Evolutionary conservation across 2,329 filamentous ascomycete species (phyloP).

Genomic region (Sclerotinia spermophila): DNA sequence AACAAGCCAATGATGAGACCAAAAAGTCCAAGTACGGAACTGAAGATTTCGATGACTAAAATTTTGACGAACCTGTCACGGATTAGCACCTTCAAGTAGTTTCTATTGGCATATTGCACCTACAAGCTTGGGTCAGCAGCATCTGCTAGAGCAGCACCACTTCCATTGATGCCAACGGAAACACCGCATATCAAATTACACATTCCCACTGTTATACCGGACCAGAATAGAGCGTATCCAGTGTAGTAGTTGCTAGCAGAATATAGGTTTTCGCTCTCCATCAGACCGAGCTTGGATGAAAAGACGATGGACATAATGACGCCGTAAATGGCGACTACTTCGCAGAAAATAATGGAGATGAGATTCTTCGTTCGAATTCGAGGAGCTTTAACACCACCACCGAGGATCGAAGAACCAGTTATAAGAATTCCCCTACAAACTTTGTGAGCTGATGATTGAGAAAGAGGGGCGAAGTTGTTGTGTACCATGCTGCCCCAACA

Average conservation of each 20-base stretch:
- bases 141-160: constrained; percentile 92
- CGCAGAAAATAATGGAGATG: constrained; percentile 99
- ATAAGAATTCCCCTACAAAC: constrained; percentile 89
- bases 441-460: constrained; percentile 18
- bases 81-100: constrained; percentile 22
- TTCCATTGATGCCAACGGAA: constrained; percentile 96
- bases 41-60: constrained; percentile 98
- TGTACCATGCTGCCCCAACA: constrained; percentile 92
- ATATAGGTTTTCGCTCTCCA: constrained; percentile 62
- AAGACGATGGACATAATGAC: constrained; percentile 99
- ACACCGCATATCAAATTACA: constrained; percentile 97
- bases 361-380: constrained; percentile 99
- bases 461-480: constrained; percentile 1
- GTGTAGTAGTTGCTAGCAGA: constrained; percentile 85
- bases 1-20: constrained; percentile 92
- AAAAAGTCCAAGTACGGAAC: constrained; percentile 92
- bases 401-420: constrained; percentile 94
- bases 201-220: constrained; percentile 86
- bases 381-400: constrained; percentile 92
- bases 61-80: constrained; percentile 87
- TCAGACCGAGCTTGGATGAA: constrained; percentile 74
- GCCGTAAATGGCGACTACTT: constrained; percentile 99
- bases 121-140: constrained; percentile 88
- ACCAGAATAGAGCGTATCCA: constrained; percentile 94
- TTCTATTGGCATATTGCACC: constrained; percentile 39